Evolutionary conservation across 1,284 basidiomycete species (phyloP).

Genomic region (Cryptococcus depauperatus): DNA sequence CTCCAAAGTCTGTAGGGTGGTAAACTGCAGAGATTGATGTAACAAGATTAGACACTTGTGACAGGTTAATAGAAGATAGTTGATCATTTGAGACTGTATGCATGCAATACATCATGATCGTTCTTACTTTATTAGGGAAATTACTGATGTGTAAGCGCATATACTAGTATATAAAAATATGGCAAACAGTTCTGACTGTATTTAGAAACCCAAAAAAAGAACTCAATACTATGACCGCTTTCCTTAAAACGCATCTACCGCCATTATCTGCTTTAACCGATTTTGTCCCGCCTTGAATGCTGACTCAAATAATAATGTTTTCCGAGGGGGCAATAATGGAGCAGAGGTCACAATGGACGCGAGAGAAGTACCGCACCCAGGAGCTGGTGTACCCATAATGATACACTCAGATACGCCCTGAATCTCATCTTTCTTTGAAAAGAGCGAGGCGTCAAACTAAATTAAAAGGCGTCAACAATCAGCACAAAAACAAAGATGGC

Average conservation of each 20-base stretch:
- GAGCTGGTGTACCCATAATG: conserved; percentile 98
- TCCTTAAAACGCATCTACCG: conserved; percentile 3
- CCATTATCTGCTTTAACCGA: background rate
- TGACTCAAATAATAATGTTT: conserved; percentile 54
- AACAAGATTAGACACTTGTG: too few species aligned
- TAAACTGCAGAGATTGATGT: too few species aligned
- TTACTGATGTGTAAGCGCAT: too few species aligned
- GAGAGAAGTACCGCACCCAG: conserved; percentile 88
- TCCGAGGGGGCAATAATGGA: conserved; percentile 52
- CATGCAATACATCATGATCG: too few species aligned
- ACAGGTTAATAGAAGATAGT: too few species aligned
- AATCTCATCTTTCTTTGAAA: conserved; percentile 90
- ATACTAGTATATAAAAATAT: too few species aligned
- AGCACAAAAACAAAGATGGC: background rate
- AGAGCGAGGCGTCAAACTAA: conserved; percentile 87
- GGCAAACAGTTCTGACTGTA: too few species aligned
- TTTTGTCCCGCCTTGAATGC: conserved; percentile 40
- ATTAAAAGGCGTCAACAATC: conserved; percentile 5
- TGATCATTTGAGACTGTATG: too few species aligned
- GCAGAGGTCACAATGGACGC: conserved; percentile 54
- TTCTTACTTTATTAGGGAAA: too few species aligned
- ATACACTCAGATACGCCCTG: conserved; percentile 98
- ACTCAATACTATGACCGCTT: background rate
- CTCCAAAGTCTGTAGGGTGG: too few species aligned
- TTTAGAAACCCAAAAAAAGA: background rate